Conservation (phyloP, 2,329 filamentous ascomycete genomes). For the Sclerotinia subarctica region DNA sequence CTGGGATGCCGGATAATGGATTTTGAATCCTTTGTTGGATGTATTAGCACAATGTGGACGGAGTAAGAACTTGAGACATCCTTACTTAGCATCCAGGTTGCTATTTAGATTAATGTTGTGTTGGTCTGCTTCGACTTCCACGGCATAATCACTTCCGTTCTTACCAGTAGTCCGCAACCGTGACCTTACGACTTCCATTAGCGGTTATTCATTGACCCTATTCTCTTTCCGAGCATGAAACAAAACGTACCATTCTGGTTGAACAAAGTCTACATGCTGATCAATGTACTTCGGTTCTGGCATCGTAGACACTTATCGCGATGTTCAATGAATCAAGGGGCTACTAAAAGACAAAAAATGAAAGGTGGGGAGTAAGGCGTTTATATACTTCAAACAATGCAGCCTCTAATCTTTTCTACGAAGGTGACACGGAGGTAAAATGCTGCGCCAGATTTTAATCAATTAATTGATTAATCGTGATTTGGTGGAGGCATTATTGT, state of each 20-base stretch:
- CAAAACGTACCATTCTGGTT: neutral
- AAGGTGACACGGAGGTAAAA: neutral
- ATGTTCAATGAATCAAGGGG: no score
- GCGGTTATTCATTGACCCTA: neutral
- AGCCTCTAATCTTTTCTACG: neutral
- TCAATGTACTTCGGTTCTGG: neutral
- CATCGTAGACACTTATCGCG: neutral
- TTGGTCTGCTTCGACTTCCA: constrained; percentile 6
- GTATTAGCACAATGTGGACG: neutral
- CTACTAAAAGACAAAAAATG: neutral
- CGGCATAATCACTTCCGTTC: neutral
- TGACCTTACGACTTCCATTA: constrained; percentile 4
- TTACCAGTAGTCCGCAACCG: neutral
- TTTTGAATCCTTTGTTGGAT: constrained; percentile 48
- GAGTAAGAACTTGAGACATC: neutral
- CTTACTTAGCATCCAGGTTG: constrained; percentile 19
- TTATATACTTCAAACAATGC: neutral
- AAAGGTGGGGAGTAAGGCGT: neutral
- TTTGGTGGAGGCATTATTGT: neutral
- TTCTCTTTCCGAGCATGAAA: neutral
- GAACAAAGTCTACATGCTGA: constrained; percentile 1
- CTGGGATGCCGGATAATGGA: constrained; percentile 54
- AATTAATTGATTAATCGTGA: neutral
- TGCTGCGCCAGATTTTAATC: neutral
- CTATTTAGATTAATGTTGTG: constrained; percentile 13